Evolutionary conservation across 1,139 yeast species (phyloP), one percentile per base, ranked within the genome.

Genomic region (Suhomyces choctaworum): DNA sequence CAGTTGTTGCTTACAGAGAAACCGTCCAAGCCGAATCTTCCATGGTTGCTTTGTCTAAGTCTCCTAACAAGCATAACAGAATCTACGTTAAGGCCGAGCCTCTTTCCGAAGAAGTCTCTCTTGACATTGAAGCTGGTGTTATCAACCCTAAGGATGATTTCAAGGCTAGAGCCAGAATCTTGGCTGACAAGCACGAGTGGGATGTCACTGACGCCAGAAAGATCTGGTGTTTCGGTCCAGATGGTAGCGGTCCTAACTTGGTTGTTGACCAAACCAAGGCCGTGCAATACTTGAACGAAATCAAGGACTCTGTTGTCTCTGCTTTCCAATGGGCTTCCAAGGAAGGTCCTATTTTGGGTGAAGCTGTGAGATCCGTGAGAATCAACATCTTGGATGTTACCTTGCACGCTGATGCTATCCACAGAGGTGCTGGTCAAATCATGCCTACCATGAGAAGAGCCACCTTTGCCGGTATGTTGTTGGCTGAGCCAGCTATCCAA

Each of bases 151-250:
- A 94, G 77, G 98, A 90, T 63, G 98, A 92, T 80, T 81, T 92
- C 89, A 92, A 92, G 83, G 86, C 87, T 60, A 90, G 98, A 82
- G 98, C 98, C 60, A 90, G 98, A 83, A 65, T 88, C 69, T 80
- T 92, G 81, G 97, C 98, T 66, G 98, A 92, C 71, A 96, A 92
- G 71, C 94, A 73, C 84, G 97, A 92, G 59, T 92, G 98, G 98
- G 97, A 92, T 70, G 97, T 92, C 66, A 80, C 96, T 62, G 98
- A 92, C 66, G 98, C 97, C 76, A 89, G 98, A 85, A 92, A 92
- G 94, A 92, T 92, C 68, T 92, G 98, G 98, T 89, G 97, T 86
- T 92, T 92, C 89, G 98, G 98, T 80, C 98, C 98, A 70, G 98
- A 92, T 66, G 97, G 97, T 77, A 80, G 79, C 72, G 98, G 98